phyloP scores from a whole-genome alignment of 805 yeast genomes.

The Wickerhamiella azyma region DNA sequence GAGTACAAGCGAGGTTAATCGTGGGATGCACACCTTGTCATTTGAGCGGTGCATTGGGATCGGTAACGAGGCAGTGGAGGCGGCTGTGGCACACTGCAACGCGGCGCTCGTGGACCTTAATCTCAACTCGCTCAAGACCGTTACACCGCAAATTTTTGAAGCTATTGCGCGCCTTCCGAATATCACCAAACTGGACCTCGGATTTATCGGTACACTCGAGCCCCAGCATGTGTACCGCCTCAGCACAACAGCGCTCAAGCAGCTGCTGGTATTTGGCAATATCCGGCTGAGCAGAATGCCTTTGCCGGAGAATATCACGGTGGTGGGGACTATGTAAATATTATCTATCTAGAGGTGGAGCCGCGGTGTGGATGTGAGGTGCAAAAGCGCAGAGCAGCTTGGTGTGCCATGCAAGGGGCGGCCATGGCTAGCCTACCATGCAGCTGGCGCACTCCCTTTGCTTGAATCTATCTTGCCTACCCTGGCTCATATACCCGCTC shows the following conservation, averaged over 20 bases:
- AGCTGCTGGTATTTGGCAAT: conserved; percentile 66
- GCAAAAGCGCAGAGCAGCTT: no score
- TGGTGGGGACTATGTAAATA: conserved; percentile 20
- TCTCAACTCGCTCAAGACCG: conserved; percentile 54
- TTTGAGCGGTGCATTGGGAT: conserved; percentile 53
- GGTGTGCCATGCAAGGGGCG: no score
- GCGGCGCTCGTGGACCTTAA: conserved; percentile 54
- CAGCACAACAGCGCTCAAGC: conserved; percentile 42
- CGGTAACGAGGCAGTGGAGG: conserved; percentile 47
- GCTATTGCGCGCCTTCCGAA: conserved; percentile 34
- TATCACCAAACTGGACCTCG: conserved; percentile 55
- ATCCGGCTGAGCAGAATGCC: conserved; percentile 23
- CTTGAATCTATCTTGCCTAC: no score
- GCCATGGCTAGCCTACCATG: no score
- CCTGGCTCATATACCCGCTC: no score
- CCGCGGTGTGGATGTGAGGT: no score
- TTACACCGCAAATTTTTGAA: conserved; percentile 32
- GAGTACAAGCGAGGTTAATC: conserved; percentile 24
- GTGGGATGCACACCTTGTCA: conserved; percentile 47
- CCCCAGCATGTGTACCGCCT: conserved; percentile 49
- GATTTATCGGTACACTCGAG: conserved; percentile 68
- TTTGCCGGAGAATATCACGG: conserved; percentile 18
- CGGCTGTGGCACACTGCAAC: conserved; percentile 48
- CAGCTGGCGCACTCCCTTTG: no score
- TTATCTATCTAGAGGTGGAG: neutral